Conservation (phyloP, 306 rosid genomes). For the Casuarina equisetifolia region DNA sequence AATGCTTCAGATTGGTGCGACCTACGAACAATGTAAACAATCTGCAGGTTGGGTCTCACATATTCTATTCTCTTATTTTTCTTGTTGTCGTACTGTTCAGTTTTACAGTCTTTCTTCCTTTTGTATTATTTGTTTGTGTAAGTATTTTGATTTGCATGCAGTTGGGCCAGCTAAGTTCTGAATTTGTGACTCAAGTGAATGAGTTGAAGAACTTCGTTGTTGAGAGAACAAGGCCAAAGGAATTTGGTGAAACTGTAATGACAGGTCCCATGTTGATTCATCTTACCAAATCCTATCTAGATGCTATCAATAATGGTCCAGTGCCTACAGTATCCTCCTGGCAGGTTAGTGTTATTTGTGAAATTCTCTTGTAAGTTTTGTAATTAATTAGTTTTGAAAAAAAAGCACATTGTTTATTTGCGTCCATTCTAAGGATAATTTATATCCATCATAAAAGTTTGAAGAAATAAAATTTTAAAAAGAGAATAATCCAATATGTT, state of each 20-base stretch:
- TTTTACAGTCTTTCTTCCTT: not conserved
- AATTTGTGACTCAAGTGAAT: conserved; percentile 53
- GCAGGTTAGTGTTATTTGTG: conserved; percentile 64
- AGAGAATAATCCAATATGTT: not conserved
- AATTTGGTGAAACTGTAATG: conserved; percentile 91
- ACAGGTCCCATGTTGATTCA: conserved; percentile 91
- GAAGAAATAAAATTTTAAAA: not conserved
- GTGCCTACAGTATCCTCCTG: conserved; percentile 97
- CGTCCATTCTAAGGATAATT: no score
- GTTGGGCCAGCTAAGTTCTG: conserved; percentile 80
- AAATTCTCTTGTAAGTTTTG: not conserved
- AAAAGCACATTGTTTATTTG: not conserved
- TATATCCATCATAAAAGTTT: not conserved
- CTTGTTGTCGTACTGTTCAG: not conserved
- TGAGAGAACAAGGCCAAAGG: conserved; percentile 94
- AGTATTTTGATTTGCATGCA: conserved; percentile 29
- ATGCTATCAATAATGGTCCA: conserved; percentile 77
- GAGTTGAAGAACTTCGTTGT: conserved; percentile 50
- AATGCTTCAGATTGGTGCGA: conserved; percentile 74
- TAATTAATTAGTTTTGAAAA: not conserved
- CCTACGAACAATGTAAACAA: conserved; percentile 84
- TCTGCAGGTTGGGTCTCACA: conserved; percentile 41
- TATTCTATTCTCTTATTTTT: not conserved
- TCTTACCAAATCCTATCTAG: conserved; percentile 34
- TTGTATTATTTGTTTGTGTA: no score